These are phyloP conservation scores for Clitopilus hobsonii DNA, from an alignment of 768 basidiomycete species.

Conservation along the genomic window DNA sequence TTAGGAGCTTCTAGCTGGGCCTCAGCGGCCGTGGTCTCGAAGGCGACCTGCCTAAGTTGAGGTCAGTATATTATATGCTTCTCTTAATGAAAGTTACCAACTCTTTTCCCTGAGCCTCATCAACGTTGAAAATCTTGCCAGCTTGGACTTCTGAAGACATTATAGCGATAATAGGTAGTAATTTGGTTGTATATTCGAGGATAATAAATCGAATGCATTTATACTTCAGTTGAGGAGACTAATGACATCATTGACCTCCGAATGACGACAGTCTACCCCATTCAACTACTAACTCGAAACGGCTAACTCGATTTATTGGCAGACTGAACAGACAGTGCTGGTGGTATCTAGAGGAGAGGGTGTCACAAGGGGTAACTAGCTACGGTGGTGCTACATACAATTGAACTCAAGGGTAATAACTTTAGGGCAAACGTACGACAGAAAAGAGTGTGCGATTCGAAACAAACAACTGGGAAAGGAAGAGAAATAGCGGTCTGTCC, in stretches of 20 bases:
- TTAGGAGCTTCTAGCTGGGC: conserved; percentile 47
- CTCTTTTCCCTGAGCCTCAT: conserved; percentile 28
- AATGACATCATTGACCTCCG: conserved; percentile 6
- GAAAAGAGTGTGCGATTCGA: background rate
- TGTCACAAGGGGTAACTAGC: background rate
- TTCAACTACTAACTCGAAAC: background rate
- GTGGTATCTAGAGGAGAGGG: background rate
- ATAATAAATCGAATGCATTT: background rate
- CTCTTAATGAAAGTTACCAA: conserved; percentile 11
- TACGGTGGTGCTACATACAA: background rate
- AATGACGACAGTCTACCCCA: conserved; percentile 8
- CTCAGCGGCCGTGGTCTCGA: conserved; percentile 51
- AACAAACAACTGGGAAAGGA: background rate
- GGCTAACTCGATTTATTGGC: background rate
- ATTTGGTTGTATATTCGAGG: background rate
- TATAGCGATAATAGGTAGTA: background rate
- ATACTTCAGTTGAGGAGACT: background rate
- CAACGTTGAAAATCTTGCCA: conserved; percentile 33
- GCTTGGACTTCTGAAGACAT: conserved; percentile 20
- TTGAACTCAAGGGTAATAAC: background rate
- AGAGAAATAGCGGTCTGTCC: background rate
- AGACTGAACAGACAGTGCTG: background rate
- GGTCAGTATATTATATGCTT: background rate
- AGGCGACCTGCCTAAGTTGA: conserved; percentile 24
- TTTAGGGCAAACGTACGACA: too few relatives aligned